Conservation (phyloP, 179 eudicot species). For the Spinacia oleracea region DNA sequence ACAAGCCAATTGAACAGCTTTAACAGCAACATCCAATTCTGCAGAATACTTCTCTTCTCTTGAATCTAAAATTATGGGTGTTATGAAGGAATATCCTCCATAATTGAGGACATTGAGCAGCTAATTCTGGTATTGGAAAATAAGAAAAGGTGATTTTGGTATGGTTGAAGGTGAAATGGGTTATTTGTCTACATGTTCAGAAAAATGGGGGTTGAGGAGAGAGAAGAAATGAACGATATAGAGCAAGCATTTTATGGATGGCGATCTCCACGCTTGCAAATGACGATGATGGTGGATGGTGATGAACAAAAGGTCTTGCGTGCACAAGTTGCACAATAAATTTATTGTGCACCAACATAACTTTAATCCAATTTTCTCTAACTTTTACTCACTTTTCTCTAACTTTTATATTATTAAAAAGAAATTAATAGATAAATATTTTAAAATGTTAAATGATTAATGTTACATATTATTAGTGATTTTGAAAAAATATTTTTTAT, state of each 20-base stretch:
- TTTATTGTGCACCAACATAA: no score
- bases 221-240: slow-evolving; percentile 7
- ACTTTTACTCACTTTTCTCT: no score
- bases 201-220: slow-evolving; percentile 9
- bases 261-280: slow-evolving; percentile 4
- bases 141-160: background rate
- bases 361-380: no score
- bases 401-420: no score
- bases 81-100: slow-evolving; percentile 15
- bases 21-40: slow-evolving; percentile 78
- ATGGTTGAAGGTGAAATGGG: slow-evolving; percentile 14
- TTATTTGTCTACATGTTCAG: background rate
- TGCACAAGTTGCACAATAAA: no score
- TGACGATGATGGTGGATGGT: background rate
- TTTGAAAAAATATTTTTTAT: no score
- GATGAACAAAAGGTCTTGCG: no score
- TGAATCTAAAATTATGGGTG: background rate
- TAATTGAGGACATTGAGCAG: slow-evolving; percentile 17
- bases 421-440: no score
- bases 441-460: no score
- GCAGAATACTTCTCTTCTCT: slow-evolving; percentile 28
- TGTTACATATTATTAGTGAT: no score
- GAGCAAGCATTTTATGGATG: slow-evolving; percentile 21
- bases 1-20: slow-evolving; percentile 85
- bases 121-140: background rate